Conservation (phyloP, 495 filamentous ascomycete species). For the Penicillium odoratum region DNA sequence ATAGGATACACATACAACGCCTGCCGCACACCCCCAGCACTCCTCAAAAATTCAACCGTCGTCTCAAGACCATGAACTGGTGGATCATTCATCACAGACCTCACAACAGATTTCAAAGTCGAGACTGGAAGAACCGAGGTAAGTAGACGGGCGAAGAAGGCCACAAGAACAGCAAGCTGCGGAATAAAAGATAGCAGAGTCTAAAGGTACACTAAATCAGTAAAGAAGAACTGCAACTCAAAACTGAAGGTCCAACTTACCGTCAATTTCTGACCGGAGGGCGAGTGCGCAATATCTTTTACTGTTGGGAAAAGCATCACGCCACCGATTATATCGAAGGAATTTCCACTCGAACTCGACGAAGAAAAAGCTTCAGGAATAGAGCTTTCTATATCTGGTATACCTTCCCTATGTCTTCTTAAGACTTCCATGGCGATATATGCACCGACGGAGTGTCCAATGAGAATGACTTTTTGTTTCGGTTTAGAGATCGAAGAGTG, state of each 20-base stretch:
- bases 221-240: neutral
- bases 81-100: constrained; percentile 49
- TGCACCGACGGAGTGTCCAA: constrained; percentile 80
- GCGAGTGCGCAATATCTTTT: constrained; percentile 67
- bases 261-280: constrained; percentile 58
- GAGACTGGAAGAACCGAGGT: constrained; percentile 43
- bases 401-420: constrained; percentile 45
- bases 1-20: constrained; percentile 54
- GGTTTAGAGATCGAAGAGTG: neutral
- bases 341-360: too few relatives aligned
- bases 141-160: constrained; percentile 51
- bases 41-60: constrained; percentile 64
- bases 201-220: constrained; percentile 12
- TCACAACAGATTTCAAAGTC: constrained; percentile 45
- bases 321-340: constrained; percentile 55
- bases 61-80: constrained; percentile 56
- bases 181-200: constrained; percentile 52
- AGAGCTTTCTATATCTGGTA: neutral
- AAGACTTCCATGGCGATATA: constrained; percentile 78
- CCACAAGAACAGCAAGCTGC: constrained; percentile 53
- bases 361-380: neutral
- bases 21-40: constrained; percentile 65
- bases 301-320: constrained; percentile 79
- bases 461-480: constrained; percentile 62
- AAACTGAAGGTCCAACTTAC: constrained; percentile 25